These are phyloP conservation scores for Linum lewisii DNA, from an alignment of 345 rosid species.

Conservation along the genomic window DNA sequence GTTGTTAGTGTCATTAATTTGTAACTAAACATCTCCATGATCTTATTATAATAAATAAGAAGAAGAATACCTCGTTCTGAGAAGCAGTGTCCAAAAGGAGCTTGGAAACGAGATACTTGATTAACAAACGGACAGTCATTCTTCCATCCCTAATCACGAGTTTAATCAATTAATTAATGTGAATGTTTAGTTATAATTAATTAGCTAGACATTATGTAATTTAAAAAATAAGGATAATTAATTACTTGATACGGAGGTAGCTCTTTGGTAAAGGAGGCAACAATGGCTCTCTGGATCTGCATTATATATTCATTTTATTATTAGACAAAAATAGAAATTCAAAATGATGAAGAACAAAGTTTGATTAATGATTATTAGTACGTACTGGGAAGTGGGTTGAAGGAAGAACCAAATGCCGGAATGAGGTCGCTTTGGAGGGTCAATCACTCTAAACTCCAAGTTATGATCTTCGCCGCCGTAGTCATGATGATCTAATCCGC, in stretches of 20 bases:
- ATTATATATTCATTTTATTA: conserved; percentile 8
- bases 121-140: conserved; percentile 81
- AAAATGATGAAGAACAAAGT: not conserved
- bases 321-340: not conserved
- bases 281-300: conserved; percentile 76
- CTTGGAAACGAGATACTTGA: conserved; percentile 87
- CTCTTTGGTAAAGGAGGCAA: conserved; percentile 93
- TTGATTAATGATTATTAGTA: conserved; percentile 4
- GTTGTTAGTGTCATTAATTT: too few relatives aligned
- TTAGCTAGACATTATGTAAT: too few relatives aligned
- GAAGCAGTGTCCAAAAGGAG: conserved; percentile 80
- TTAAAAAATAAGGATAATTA: too few relatives aligned
- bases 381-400: conserved; percentile 95
- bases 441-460: conserved; percentile 57
- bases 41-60: conserved; percentile 1
- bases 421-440: conserved; percentile 72
- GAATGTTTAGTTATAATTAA: too few relatives aligned
- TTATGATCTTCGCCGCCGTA: conserved; percentile 38
- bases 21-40: conserved; percentile 5
- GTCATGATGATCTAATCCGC: conserved; percentile 33
- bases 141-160: conserved; percentile 58
- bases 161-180: too few relatives aligned
- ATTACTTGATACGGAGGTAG: conserved; percentile 97
- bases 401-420: conserved; percentile 95
- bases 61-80: conserved; percentile 46